phyloP scores from a whole-genome alignment of 345 rosid species.

The Brassica incana region DNA sequence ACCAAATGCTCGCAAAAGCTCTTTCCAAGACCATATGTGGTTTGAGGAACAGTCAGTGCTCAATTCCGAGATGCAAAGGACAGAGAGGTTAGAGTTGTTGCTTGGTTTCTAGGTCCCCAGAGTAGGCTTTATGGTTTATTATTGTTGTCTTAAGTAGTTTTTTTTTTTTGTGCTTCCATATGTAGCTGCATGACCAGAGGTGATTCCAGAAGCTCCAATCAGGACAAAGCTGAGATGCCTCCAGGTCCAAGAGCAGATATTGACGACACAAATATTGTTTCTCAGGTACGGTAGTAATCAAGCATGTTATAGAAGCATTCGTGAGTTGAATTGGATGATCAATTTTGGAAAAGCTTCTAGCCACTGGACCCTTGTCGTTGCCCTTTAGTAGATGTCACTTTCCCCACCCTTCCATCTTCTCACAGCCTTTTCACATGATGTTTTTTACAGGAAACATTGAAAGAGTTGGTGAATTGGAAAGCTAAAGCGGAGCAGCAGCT shows the following conservation, averaged over 20 bases:
- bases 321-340: constrained; percentile 3
- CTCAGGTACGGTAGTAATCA: constrained; percentile 53
- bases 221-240: constrained; percentile 59
- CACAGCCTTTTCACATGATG: neutral
- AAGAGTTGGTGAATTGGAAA: constrained; percentile 79
- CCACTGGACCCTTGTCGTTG: neutral
- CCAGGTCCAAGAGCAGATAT: constrained; percentile 61
- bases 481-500: constrained; percentile 77
- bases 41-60: constrained; percentile 52
- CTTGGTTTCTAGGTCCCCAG: neutral
- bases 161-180: neutral
- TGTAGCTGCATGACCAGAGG: constrained; percentile 49
- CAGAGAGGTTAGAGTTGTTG: constrained; percentile 51
- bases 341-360: neutral
- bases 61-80: constrained; percentile 55
- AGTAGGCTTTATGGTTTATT: constrained; percentile 11
- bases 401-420: neutral
- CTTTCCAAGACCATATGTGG: constrained; percentile 42
- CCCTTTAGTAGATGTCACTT: constrained; percentile 4
- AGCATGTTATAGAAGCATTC: constrained; percentile 3
- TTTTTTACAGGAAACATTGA: constrained; percentile 56
- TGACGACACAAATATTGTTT: constrained; percentile 47
- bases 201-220: constrained; percentile 52
- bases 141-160: neutral
- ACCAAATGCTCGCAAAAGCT: constrained; percentile 49